phyloP scores from a whole-genome alignment of 2,329 filamentous ascomycete genomes.

The Cladophialophora bantiana region DNA sequence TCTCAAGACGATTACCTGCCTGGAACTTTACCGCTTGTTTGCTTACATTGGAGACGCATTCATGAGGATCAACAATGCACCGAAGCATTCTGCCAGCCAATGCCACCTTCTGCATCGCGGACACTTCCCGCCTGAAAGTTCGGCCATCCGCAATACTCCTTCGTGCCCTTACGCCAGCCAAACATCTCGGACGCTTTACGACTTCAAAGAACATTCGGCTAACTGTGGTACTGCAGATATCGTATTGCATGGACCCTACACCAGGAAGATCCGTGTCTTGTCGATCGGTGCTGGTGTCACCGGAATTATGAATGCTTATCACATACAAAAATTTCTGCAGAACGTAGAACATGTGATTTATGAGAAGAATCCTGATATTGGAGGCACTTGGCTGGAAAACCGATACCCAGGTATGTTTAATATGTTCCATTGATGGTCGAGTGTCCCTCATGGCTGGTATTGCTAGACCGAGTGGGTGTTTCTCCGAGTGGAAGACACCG shows the following conservation, averaged over 20 bases:
- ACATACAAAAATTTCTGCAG: slow-evolving; percentile 37
- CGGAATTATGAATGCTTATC: slow-evolving; percentile 70
- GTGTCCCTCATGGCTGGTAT: neutral
- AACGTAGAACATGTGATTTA: slow-evolving; percentile 43
- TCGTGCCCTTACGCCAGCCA: neutral
- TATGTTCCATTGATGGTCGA: neutral
- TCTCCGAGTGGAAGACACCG: neutral
- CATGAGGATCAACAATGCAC: too few species aligned
- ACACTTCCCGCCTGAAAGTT: neutral
- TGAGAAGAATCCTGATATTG: slow-evolving; percentile 44
- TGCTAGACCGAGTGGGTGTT: neutral
- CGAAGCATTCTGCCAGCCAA: neutral
- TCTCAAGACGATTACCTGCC: too few species aligned
- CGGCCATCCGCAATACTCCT: neutral
- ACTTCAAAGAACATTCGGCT: neutral
- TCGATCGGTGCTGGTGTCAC: slow-evolving; percentile 58
- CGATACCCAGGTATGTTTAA: slow-evolving; percentile 51
- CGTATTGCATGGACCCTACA: slow-evolving; percentile 38
- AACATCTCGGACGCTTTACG: neutral
- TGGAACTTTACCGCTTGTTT: too few species aligned
- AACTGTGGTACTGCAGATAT: slow-evolving; percentile 33
- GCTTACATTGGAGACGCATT: too few species aligned
- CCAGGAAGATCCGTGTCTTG: slow-evolving; percentile 54
- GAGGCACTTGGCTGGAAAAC: slow-evolving; percentile 48
- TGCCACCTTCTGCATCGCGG: neutral